Conservation (phyloP, 2,329 filamentous ascomycete species). For the Phaeophleospora eucalypticola region DNA sequence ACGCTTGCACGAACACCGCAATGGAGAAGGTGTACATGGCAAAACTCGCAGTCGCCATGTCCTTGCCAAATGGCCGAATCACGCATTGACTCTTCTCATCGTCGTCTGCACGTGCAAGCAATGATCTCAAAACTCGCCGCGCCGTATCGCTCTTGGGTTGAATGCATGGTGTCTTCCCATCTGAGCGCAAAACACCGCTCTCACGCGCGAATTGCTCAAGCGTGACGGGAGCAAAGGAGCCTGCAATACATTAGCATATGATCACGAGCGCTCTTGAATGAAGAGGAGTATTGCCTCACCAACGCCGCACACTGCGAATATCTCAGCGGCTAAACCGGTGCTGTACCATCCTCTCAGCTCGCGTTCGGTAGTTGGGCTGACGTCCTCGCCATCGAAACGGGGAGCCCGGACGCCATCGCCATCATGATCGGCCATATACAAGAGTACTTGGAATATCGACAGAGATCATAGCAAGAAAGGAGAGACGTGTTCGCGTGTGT, state of each 20-base stretch:
- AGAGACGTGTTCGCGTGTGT: too few relatives aligned
- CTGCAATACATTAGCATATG: too few relatives aligned
- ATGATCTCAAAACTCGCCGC: conserved; percentile 14
- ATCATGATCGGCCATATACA: conserved; percentile 5
- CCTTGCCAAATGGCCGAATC: conserved; percentile 68
- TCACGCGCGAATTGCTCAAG: conserved; percentile 87
- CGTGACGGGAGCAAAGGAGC: conserved; percentile 87
- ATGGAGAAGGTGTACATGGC: conserved; percentile 93
- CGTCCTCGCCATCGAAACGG: conserved; percentile 26
- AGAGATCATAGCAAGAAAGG: too few relatives aligned
- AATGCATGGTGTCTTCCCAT: conserved; percentile 65
- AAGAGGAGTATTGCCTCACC: conserved; percentile 50
- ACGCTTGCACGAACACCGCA: conserved; percentile 77
- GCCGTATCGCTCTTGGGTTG: conserved; percentile 7
- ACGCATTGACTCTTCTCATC: conserved; percentile 64
- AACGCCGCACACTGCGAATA: conserved; percentile 84
- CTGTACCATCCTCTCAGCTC: conserved; percentile 29
- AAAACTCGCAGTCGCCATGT: conserved; percentile 88
- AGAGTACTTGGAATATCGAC: background rate
- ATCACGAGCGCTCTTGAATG: background rate
- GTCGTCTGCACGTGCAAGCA: conserved; percentile 26
- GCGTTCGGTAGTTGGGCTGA: conserved; percentile 22
- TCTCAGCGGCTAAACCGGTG: conserved; percentile 71
- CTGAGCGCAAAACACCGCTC: conserved; percentile 75
- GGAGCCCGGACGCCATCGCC: conserved; percentile 14